Evolutionary conservation across 2,329 filamentous ascomycete genomes (phyloP).

Genomic region (Phoma sp.): DNA sequence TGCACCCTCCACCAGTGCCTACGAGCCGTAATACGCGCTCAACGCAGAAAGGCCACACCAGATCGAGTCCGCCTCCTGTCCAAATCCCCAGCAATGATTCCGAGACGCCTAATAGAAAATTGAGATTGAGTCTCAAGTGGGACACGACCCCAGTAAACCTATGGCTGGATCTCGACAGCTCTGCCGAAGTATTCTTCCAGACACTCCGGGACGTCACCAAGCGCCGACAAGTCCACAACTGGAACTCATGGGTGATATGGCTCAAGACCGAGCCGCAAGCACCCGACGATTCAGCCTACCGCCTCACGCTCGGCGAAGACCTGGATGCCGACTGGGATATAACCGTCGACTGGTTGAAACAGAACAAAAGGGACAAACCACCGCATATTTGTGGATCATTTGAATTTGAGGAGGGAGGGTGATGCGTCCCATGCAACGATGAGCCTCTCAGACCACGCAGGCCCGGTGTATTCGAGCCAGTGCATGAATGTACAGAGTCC

Average conservation of each 20-base stretch:
- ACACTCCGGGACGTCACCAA: background rate
- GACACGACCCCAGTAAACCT: background rate
- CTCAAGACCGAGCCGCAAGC: background rate
- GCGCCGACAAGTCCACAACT: background rate
- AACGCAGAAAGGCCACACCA: background rate
- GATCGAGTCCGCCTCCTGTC: background rate
- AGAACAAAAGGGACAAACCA: constrained; percentile 1
- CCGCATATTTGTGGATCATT: background rate
- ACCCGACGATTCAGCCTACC: background rate
- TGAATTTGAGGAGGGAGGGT: constrained; percentile 1
- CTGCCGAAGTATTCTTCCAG: background rate
- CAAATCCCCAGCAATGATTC: background rate
- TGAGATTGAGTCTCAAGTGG: constrained; percentile 2
- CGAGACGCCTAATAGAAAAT: background rate
- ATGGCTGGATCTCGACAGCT: background rate
- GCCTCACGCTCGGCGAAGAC: background rate
- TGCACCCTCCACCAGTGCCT: background rate
- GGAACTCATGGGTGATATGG: background rate
- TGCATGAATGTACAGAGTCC: background rate
- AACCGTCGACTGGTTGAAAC: background rate
- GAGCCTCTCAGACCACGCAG: background rate
- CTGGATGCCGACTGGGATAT: background rate
- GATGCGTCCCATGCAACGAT: background rate
- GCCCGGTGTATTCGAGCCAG: background rate
- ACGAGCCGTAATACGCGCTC: background rate